Evolutionary conservation across 371 early-diverging fungal genomes (phyloP).

Genomic region (Cokeromyces recurvatus): DNA sequence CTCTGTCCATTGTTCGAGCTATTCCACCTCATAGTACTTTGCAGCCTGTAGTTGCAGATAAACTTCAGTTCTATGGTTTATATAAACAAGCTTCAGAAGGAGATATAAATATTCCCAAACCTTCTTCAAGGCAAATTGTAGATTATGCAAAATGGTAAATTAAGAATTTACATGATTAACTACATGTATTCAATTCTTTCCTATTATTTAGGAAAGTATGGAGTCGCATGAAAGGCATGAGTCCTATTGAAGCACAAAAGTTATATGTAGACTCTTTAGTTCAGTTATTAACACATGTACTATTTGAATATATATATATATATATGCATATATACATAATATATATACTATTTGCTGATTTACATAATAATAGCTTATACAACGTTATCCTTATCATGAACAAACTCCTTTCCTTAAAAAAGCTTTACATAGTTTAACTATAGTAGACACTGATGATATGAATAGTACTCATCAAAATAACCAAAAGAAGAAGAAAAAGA

Average conservation of each 20-base stretch:
- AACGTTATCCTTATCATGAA: slow-evolving; percentile 22
- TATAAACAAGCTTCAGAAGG: slow-evolving; percentile 77
- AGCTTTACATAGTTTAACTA: slow-evolving; percentile 11
- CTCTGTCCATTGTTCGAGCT: slow-evolving; percentile 17
- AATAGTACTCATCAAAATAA: no score
- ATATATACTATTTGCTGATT: no score
- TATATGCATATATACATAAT: no score
- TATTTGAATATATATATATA: no score
- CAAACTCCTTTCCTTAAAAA: slow-evolving; percentile 14
- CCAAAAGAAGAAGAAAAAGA: no score
- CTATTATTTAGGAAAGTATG: slow-evolving; percentile 14
- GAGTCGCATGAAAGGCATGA: slow-evolving; percentile 24
- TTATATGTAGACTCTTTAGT: slow-evolving; percentile 22
- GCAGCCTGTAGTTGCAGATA: slow-evolving; percentile 62
- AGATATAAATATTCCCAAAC: slow-evolving; percentile 47
- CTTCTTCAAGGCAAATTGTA: slow-evolving; percentile 20
- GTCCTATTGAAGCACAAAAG: slow-evolving; percentile 23
- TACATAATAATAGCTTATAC: slow-evolving; percentile 17
- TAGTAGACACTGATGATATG: no score
- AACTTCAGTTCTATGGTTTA: slow-evolving; percentile 63
- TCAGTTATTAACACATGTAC: slow-evolving; percentile 20
- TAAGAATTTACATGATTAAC: not conserved
- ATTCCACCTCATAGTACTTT: slow-evolving; percentile 14
- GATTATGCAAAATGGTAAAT: slow-evolving; percentile 30
- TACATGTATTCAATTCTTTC: no score